Base-by-base conservation (phyloP, 169 alveolate genomes). In the Theileria parva region DNA sequence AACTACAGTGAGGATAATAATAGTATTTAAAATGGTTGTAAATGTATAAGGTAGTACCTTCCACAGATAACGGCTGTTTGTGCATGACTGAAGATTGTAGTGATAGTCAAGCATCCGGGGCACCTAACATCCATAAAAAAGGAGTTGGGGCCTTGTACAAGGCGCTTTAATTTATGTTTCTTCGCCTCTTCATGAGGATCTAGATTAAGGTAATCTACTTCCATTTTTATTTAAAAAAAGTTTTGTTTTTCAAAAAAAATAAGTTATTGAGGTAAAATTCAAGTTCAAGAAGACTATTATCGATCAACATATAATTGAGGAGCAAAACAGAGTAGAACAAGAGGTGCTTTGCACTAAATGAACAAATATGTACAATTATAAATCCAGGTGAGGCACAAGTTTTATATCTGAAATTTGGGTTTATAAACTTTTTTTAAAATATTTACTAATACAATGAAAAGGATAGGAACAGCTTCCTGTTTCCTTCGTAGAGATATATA, bases 61-160 rank as follows among this genome's bases (percentile, higher is more conserved):
- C 97, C 97, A 80, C 97, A 95, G 32, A 92, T 83, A 73, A 94
- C 97, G 48, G 95, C 98, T 86, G 97, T 95, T 94, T 92, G 97
- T 34, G 98, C 99, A 92, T 95, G 98, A 86, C 93, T 94, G 95
- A 96, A 97, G 77, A 97, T 95, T 30, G 98, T 96, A 51, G 98
- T 96, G 86, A 96, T 95, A 68, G 94, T 95, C 79, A 93, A 92
- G 93, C 99, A 96, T 3, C 97, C 97, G 65, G 98, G 98, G 94
- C 99, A 96, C 79, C 96, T 95, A 68, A 98, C 98, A 87, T 98
- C 99, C 99, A 98, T 96, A 96, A 96, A 98, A 93, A 92, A 97
- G 72, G 99, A 95, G 94, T 98, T 98, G 30, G 99, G 99, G 85
- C 94, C 91, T 86, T 97, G 99, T 50, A 98, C 96, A 76, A 98